phyloP scores from a whole-genome alignment of 2,329 filamentous ascomycete genomes.

The Colletotrichum kahawae region DNA sequence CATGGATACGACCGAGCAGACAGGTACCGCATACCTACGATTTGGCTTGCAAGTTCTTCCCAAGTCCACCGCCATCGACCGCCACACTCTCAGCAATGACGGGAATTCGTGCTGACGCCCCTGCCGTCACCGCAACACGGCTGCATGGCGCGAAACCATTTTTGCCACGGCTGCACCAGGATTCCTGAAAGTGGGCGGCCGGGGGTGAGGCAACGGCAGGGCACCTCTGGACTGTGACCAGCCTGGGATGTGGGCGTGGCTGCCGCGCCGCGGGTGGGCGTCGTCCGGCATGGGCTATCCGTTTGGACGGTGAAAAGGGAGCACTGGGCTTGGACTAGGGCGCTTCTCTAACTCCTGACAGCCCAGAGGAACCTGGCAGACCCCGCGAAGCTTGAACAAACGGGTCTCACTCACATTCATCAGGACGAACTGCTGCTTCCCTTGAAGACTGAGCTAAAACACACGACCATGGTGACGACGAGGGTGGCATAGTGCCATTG shows the following conservation, averaged over 20 bases:
- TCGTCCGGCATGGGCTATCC: conserved; percentile 18
- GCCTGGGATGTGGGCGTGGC: conserved; percentile 12
- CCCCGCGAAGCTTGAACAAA: conserved; percentile 22
- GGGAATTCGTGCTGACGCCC: not conserved
- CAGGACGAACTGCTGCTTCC: conserved; percentile 8
- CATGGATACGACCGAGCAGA: not conserved
- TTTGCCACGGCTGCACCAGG: conserved; percentile 5
- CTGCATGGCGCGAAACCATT: not conserved
- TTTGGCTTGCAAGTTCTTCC: not conserved
- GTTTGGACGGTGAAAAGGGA: conserved; percentile 14
- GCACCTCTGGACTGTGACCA: not conserved
- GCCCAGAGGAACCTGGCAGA: conserved; percentile 13
- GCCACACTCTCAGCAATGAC: not conserved
- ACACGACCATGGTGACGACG: not conserved
- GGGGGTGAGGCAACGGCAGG: not conserved
- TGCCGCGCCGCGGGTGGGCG: conserved; percentile 13
- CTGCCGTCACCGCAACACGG: not conserved
- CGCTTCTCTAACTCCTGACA: conserved; percentile 5
- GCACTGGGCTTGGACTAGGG: not conserved
- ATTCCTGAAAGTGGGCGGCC: not conserved
- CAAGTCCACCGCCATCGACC: not conserved
- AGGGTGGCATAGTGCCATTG: not conserved
- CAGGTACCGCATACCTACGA: not conserved
- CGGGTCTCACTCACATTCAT: conserved; percentile 4
- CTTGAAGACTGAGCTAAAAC: conserved; percentile 10